These are phyloP conservation scores for Penicillium brasilianum DNA, from an alignment of 2,329 filamentous ascomycete species.

Conservation along the genomic window DNA sequence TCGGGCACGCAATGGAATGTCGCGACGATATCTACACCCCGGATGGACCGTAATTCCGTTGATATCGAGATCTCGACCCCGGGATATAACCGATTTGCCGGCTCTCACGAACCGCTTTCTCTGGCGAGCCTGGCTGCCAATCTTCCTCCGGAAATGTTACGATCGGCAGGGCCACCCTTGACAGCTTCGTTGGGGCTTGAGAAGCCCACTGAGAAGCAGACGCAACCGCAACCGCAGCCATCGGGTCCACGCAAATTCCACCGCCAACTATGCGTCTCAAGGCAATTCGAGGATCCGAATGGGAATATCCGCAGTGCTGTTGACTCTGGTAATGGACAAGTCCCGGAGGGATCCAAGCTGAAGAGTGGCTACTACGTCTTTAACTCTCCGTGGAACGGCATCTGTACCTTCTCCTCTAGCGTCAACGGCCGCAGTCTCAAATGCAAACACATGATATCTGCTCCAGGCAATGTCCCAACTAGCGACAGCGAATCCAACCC, in stretches of 20 bases:
- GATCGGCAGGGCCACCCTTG: constrained; percentile 23
- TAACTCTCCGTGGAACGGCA: constrained; percentile 81
- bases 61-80: constrained; percentile 64
- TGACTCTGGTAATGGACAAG: constrained; percentile 17
- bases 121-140: constrained; percentile 38
- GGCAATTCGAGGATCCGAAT: constrained; percentile 26
- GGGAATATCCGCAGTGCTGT: background rate
- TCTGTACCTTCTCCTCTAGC: constrained; percentile 83
- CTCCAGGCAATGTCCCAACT: constrained; percentile 31
- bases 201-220: constrained; percentile 8
- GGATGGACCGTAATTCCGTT: constrained; percentile 41
- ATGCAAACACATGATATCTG: constrained; percentile 71
- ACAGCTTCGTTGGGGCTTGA: constrained; percentile 16
- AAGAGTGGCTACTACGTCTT: constrained; percentile 69
- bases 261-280: constrained; percentile 41
- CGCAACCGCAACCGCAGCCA: constrained; percentile 16
- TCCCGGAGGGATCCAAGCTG: constrained; percentile 32
- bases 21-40: constrained; percentile 61
- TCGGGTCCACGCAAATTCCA: constrained; percentile 37
- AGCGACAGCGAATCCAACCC: constrained; percentile 33
- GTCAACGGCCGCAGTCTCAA: constrained; percentile 74
- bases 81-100: constrained; percentile 64
- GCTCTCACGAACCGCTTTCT: constrained; percentile 42
- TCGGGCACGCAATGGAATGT: constrained; percentile 77
- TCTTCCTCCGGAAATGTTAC: constrained; percentile 32